These are phyloP conservation scores for Citrus cavaleriei DNA, from an alignment of 345 rosid genomes.

Conservation along the genomic window DNA sequence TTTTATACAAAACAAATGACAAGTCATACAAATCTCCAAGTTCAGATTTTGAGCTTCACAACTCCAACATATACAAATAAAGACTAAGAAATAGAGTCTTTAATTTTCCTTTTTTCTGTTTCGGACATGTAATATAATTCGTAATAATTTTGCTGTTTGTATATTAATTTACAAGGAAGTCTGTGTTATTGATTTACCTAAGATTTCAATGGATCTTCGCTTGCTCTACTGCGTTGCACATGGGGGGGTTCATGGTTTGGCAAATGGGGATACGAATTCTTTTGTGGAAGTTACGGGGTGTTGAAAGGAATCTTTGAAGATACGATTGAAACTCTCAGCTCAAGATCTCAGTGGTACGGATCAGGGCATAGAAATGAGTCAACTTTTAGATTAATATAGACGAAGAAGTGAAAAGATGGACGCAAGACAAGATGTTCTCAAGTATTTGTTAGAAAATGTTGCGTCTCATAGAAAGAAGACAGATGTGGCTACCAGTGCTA, in stretches of 20 bases:
- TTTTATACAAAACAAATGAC: too few relatives aligned
- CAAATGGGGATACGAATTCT: slow-evolving; percentile 82
- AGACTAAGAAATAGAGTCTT: too few relatives aligned
- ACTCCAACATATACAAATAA: too few relatives aligned
- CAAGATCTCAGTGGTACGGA: slow-evolving; percentile 35
- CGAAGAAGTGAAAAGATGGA: slow-evolving; percentile 48
- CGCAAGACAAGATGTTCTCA: too few relatives aligned
- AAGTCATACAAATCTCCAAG: too few relatives aligned
- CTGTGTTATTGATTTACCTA: slow-evolving; percentile 61
- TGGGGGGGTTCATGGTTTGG: slow-evolving; percentile 88
- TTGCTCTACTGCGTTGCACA: slow-evolving; percentile 77
- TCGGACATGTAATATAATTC: neutral
- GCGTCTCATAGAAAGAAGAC: too few relatives aligned
- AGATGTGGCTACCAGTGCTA: too few relatives aligned
- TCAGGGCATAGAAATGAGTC: slow-evolving; percentile 32
- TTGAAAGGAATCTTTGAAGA: slow-evolving; percentile 42
- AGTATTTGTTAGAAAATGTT: slow-evolving; percentile 41
- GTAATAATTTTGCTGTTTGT: too few relatives aligned
- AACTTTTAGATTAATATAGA: slow-evolving; percentile 47
- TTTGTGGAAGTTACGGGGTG: slow-evolving; percentile 71
- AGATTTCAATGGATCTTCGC: slow-evolving; percentile 62
- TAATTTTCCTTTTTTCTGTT: neutral
- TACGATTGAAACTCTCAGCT: slow-evolving; percentile 63
- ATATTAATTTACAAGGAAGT: slow-evolving; percentile 40
- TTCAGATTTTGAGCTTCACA: too few relatives aligned